A percentile compares a stretch with the other conserved stretches of the same genome.
Evolutionary conservation across 805 yeast species (phyloP).

Genomic region (Hanseniaspora thailandica): DNA sequence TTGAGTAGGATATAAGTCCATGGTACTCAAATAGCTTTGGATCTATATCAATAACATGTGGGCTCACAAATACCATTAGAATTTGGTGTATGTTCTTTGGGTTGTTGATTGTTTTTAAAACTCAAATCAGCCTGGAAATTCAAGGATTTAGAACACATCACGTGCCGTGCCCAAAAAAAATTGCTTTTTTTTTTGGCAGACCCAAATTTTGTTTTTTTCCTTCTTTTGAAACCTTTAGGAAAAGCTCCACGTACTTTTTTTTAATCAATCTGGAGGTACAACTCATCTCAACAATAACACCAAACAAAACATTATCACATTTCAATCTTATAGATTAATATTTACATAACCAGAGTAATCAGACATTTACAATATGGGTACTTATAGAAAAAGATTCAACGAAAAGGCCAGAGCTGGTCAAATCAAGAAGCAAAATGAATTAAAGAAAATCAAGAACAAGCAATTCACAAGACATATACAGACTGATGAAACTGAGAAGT

Average conservation of each 20-base stretch:
- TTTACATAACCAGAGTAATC: no score
- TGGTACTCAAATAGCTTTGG: slow-evolving; percentile 30
- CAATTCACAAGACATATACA: slow-evolving; percentile 48
- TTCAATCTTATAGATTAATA: not conserved
- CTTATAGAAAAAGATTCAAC: slow-evolving; percentile 66
- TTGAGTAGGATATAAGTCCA: slow-evolving; percentile 51
- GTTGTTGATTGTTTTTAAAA: no score
- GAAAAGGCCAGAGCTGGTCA: slow-evolving; percentile 79
- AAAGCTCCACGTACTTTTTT: no score
- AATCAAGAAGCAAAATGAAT: slow-evolving; percentile 63
- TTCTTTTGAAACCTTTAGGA: not conserved
- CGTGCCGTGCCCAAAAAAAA: not conserved
- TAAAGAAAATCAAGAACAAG: slow-evolving; percentile 57
- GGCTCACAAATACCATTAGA: not conserved
- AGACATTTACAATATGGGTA: slow-evolving; percentile 45
- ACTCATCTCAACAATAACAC: not conserved
- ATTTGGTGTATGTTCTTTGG: not conserved
- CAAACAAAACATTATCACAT: not conserved
- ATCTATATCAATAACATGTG: slow-evolving; percentile 23
- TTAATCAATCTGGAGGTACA: not conserved
- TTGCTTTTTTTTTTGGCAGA: not conserved
- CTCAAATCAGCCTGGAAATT: no score
- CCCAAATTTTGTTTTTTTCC: not conserved
- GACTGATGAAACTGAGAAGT: slow-evolving; percentile 20
- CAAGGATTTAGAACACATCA: no score